A percentile compares a stretch with the other conserved stretches of the same genome.
phyloP scores from a whole-genome alignment of 1,284 basidiomycete species.

The Microbotryum lychnidis-dioicae region DNA sequence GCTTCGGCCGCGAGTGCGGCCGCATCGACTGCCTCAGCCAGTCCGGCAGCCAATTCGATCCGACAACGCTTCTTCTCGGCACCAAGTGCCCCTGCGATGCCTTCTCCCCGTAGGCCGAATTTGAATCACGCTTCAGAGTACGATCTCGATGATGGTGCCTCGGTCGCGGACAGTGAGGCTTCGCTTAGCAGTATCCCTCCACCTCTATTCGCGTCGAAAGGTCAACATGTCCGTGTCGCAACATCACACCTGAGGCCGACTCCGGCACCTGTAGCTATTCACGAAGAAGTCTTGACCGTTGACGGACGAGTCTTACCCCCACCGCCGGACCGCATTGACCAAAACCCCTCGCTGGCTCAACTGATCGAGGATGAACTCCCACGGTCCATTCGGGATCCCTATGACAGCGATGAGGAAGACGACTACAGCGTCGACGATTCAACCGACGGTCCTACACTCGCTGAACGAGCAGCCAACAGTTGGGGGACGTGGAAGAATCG shows the following conservation, averaged over 20 bases:
- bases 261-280: background rate
- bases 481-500: conserved; percentile 18
- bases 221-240: background rate
- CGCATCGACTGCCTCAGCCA: background rate
- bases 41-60: conserved; percentile 1
- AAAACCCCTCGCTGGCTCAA: conserved; percentile 12
- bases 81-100: background rate
- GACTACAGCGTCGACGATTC: conserved; percentile 16
- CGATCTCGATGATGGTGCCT: conserved; percentile 18
- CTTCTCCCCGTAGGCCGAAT: background rate
- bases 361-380: conserved; percentile 22
- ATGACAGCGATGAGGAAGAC: background rate
- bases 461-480: background rate
- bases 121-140: conserved; percentile 4
- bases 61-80: conserved; percentile 6
- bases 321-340: conserved; percentile 21
- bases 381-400: background rate
- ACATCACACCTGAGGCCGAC: background rate
- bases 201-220: background rate
- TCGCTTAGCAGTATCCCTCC: background rate
- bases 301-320: conserved; percentile 21
- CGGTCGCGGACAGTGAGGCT: conserved; percentile 8
- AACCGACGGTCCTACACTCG: background rate
- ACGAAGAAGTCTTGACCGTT: conserved; percentile 11
- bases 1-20: background rate